A percentile compares a stretch with the other conserved stretches of the same genome.
Evolutionary conservation across 2,329 filamentous ascomycete genomes (phyloP).

Genomic region (Aspergillus spinulosporus): DNA sequence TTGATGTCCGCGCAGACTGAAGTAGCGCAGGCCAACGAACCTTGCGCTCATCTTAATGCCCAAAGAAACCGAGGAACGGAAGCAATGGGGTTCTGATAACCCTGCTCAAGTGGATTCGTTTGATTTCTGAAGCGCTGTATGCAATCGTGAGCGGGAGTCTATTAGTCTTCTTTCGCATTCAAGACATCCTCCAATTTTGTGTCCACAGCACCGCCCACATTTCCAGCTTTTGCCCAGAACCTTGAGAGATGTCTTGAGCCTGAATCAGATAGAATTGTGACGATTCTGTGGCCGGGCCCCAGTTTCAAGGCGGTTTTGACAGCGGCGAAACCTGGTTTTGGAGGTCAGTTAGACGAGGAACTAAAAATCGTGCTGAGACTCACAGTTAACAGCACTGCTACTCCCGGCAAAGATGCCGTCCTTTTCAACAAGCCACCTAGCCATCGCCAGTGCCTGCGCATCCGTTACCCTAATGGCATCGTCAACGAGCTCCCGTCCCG

Average conservation of each 20-base stretch:
- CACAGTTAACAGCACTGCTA: conserved; percentile 93
- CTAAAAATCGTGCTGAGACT: conserved; percentile 30
- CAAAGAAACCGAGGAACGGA: not conserved
- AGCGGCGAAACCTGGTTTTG: conserved; percentile 46
- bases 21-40: not conserved
- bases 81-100: not conserved
- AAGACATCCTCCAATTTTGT: conserved; percentile 50
- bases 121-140: not conserved
- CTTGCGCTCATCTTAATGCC: not conserved
- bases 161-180: conserved; percentile 38
- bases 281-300: conserved; percentile 51
- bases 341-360: conserved; percentile 16
- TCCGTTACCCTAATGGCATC: conserved; percentile 89
- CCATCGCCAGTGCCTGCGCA: conserved; percentile 87
- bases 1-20: not conserved
- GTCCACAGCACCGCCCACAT: conserved; percentile 47
- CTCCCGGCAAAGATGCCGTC: conserved; percentile 94
- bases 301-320: conserved; percentile 49
- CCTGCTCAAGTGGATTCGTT: not conserved
- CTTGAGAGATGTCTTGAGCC: conserved; percentile 54
- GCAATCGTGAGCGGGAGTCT: not conserved
- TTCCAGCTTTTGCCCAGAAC: conserved; percentile 52
- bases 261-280: conserved; percentile 54
- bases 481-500: conserved; percentile 80
- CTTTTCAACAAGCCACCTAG: conserved; percentile 91